Conservation (phyloP, 2,329 filamentous ascomycete genomes). For the Cadophora sp. region DNA sequence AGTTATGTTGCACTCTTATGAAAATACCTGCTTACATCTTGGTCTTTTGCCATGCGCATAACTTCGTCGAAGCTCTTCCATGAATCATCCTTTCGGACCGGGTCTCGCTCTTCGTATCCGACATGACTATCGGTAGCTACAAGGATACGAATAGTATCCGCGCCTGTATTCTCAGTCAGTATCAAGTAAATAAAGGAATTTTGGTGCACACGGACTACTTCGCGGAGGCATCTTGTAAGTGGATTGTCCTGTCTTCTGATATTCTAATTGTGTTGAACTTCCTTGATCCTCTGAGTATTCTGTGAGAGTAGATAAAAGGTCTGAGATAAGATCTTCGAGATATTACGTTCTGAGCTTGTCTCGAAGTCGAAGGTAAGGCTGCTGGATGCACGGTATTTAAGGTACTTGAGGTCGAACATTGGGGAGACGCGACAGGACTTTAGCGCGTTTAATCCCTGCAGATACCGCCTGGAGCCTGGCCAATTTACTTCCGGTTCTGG, state of each 20-base stretch:
- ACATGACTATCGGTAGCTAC: slow-evolving; percentile 98
- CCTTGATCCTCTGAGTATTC: not conserved
- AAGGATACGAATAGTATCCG: slow-evolving; percentile 93
- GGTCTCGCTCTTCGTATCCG: slow-evolving; percentile 91
- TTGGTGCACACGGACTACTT: slow-evolving; percentile 27
- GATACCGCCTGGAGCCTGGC: not conserved
- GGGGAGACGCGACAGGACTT: slow-evolving; percentile 34
- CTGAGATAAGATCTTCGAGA: not conserved
- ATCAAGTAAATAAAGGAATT: slow-evolving; percentile 2
- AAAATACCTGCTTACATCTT: slow-evolving; percentile 65
- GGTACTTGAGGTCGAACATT: not conserved
- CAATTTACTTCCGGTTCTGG: not conserved
- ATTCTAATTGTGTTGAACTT: not conserved
- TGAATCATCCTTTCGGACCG: slow-evolving; percentile 94
- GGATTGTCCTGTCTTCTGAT: not conserved
- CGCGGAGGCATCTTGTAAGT: slow-evolving; percentile 38
- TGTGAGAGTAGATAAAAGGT: not conserved
- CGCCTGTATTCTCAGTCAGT: slow-evolving; percentile 33
- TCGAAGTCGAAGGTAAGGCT: not conserved
- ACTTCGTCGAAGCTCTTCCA: slow-evolving; percentile 97
- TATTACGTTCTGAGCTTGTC: not conserved
- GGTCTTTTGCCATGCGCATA: slow-evolving; percentile 83
- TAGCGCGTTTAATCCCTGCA: slow-evolving; percentile 34
- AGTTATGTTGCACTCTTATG: not conserved
- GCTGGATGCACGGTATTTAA: not conserved